Conservation (phyloP, 225 moss, liverwort and hornwort species). For the Polytrichum commune region DNA sequence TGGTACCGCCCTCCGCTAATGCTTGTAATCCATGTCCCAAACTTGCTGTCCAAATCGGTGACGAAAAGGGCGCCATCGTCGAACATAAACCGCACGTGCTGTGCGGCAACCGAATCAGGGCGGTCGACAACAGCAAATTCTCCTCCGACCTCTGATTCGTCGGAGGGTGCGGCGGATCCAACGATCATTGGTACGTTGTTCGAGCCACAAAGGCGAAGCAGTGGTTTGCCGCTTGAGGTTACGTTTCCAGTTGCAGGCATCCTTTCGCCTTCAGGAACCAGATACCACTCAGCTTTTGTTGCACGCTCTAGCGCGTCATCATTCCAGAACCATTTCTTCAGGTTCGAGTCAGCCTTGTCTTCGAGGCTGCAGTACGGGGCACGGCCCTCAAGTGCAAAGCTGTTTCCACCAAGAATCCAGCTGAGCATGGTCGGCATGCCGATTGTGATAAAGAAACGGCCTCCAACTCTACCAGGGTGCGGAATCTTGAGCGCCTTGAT, state of each 20-base stretch:
- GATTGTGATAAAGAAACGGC: slow-evolving; percentile 82
- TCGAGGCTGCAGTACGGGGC: slow-evolving; percentile 84
- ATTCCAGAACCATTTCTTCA: slow-evolving; percentile 81
- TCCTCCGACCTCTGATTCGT: background rate
- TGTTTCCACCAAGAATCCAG: slow-evolving; percentile 98
- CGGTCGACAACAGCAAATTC: slow-evolving; percentile 41
- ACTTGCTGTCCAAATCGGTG: slow-evolving; percentile 74
- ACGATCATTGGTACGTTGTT: slow-evolving; percentile 44
- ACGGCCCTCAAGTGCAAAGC: slow-evolving; percentile 77
- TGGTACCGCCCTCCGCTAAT: slow-evolving; percentile 62
- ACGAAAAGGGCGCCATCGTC: slow-evolving; percentile 68
- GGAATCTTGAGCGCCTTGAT: slow-evolving; percentile 76
- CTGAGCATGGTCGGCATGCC: slow-evolving; percentile 94
- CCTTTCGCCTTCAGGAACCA: slow-evolving; percentile 72
- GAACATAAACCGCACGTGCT: slow-evolving; percentile 67
- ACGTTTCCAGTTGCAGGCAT: slow-evolving; percentile 53
- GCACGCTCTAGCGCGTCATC: slow-evolving; percentile 82
- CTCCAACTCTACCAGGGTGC: slow-evolving; percentile 92
- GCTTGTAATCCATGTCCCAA: slow-evolving; percentile 91
- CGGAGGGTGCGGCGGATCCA: slow-evolving; percentile 48
- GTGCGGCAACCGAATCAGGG: slow-evolving; percentile 52
- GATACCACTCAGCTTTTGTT: slow-evolving; percentile 78
- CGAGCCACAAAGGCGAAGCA: slow-evolving; percentile 56
- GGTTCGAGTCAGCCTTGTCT: slow-evolving; percentile 76
- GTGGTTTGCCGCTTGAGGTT: slow-evolving; percentile 34